Conservation (phyloP, 495 filamentous ascomycete genomes). For the Jackrogersella multiformis region DNA sequence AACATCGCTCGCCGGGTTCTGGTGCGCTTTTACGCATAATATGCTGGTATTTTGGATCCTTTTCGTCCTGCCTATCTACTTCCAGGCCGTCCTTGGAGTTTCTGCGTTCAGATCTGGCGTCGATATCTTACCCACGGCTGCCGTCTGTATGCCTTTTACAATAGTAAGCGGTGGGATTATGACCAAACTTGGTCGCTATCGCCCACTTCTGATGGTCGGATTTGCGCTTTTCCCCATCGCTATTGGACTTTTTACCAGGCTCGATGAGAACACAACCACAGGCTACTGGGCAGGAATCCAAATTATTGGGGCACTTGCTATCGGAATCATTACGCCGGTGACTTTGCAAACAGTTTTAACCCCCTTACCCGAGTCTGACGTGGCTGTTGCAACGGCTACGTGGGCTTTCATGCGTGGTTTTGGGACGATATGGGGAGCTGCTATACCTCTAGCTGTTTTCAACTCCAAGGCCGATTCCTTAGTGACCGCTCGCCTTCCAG, state of each 20-base stretch:
- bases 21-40: conserved; percentile 34
- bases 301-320: conserved; percentile 45
- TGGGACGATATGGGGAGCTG: not conserved
- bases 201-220: conserved; percentile 53
- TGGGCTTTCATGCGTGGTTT: not conserved
- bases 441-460: not conserved
- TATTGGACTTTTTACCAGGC: conserved; percentile 52
- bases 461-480: too few relatives aligned
- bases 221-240: conserved; percentile 53
- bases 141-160: conserved; percentile 43
- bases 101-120: conserved; percentile 52
- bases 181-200: conserved; percentile 55
- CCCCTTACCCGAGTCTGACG: conserved; percentile 53
- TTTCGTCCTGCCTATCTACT: conserved; percentile 61
- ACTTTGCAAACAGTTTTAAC: conserved; percentile 46
- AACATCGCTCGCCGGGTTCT: conserved; percentile 42
- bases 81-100: conserved; percentile 52
- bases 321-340: conserved; percentile 48
- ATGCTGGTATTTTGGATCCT: conserved; percentile 38
- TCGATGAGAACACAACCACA: conserved; percentile 37
- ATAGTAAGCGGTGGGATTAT: conserved; percentile 45
- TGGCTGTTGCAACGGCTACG: conserved; percentile 48
- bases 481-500: not conserved
- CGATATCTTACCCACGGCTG: conserved; percentile 51
- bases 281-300: conserved; percentile 49